Evolutionary conservation across 495 filamentous ascomycete genomes (phyloP), one percentile per base, ranked within the genome.

Genomic region (Aspergillus sclerotioniger): DNA sequence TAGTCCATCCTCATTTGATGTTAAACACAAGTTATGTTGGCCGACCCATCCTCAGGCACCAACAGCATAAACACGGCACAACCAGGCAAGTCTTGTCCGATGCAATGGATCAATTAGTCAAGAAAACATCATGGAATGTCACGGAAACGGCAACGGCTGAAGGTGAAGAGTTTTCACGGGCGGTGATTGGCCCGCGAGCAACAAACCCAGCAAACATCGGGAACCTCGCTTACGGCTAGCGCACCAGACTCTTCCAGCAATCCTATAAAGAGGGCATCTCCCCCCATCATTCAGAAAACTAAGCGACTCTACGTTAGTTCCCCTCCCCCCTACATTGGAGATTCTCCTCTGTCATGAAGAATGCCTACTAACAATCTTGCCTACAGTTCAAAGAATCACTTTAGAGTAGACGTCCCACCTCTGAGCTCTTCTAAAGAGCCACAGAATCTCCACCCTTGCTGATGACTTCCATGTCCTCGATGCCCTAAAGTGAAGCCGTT

Each of bases 371-470:
- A 50, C 66, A 65, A 20, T 53, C 56, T 35, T 13, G 25, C n/a
- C 68, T 47, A 71, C 78, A 83, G 80, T 83, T 86, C 83, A 86
- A 86, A 90, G 87, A 89, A 90, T 90, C 88, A 89, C 87, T 90
- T 90, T 90, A 90, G 87, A 90, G 87, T 89, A 86, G 78, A 88
- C 81, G 86, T 88, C 84, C 81, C 74, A 66, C 79, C 81, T 84
- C 84, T 89, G 83, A 84, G 81, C 85, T 88, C 79, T 86, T 83
- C 82, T 89, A 82, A 87, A 78, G 76, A 87, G 86, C 86, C 80
- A 85, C 85, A 87, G 81, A 50, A 50, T 83, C 82, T 82, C 79
- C 80, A 87, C 80, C 85, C 85, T 85, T 85, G 84, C 80, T 82
- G 85, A 88, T 88, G 85, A 88, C 77, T 74, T 54, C 68, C 70